Base-by-base conservation (phyloP, 116 monocot species). In the Iris pallida region DNA sequence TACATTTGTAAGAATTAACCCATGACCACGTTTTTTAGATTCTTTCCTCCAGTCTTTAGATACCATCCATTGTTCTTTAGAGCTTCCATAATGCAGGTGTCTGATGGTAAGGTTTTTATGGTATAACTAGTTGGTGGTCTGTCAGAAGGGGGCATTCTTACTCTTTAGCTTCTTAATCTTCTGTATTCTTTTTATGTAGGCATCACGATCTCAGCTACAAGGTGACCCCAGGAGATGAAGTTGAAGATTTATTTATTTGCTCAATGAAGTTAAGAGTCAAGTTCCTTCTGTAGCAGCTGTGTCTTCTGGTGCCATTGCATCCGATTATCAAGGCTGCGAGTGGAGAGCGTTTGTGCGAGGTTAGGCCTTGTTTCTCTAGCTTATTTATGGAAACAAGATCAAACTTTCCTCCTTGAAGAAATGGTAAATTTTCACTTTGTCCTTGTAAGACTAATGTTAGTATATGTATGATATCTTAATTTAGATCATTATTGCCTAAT, bases 331-430 rank as follows among this genome's bases (percentile, higher is more conserved):
- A 82, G 96, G 63, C 57, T 96, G n/a, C 72, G 96, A 66, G 92
- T 96, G 55, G 96, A 96, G 78, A 96, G 81, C 74, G 92, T 96
- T 60, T 96, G 96, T 77, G 78, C 96, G 18, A 86, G 96, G 77
- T 76, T 96, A 73, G 92, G 92, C 45, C 85, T 96, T 76, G 84
- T 96, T 79, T 96, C 96, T 75, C 75, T 96, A 54, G 89, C 96
- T 67, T 96, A 86, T 77, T 78, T 96, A 68, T 96, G 96, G 96
- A 96, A 90, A 73, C 81, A 87, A 79, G 92, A 97, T 77, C 96
- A 97, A 72, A 78, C 80, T 53, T 61, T 77, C 16, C 92, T 97
- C 45, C 83, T 97, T 57, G 80, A 89, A 54, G 96, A 92, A 75
- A 97, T 97, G 96, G 91, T 96, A 88, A 76, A 68, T 20, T 55